Percentiles rank a stretch among this genome's conserved stretches.
These are phyloP conservation scores for Fragosphaeria purpurea DNA, from an alignment of 2,329 filamentous ascomycete species.

Conservation along the genomic window DNA sequence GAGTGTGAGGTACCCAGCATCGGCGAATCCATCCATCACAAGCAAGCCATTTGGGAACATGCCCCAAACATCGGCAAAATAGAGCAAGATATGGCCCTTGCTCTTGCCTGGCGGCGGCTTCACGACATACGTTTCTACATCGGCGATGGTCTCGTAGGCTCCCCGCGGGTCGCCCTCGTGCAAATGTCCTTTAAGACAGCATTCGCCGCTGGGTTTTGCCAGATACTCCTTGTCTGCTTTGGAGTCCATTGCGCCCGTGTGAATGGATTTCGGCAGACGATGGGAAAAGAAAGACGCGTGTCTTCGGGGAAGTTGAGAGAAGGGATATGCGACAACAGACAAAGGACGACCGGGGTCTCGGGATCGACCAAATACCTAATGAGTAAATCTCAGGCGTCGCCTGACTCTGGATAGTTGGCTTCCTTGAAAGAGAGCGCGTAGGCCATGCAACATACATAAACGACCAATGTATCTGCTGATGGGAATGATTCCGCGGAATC, in stretches of 20 bases:
- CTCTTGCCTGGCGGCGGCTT: conserved; percentile 5
- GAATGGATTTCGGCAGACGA: no score
- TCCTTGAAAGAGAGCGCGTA: no score
- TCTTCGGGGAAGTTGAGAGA: no score
- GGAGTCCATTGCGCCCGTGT: neutral
- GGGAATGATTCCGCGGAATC: no score
- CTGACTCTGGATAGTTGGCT: no score
- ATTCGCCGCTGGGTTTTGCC: conserved; percentile 11
- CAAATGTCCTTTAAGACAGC: conserved; percentile 13
- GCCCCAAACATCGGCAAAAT: conserved; percentile 1
- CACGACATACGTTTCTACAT: conserved; percentile 14
- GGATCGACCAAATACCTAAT: no score
- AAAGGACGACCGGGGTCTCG: no score
- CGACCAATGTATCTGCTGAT: no score
- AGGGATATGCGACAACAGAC: no score
- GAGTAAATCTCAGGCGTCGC: no score
- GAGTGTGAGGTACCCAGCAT: neutral
- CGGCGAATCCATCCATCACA: conserved; percentile 8
- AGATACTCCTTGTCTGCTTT: conserved; percentile 1
- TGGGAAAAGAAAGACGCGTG: no score
- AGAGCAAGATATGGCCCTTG: conserved; percentile 7
- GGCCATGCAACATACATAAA: no score
- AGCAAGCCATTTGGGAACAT: neutral
- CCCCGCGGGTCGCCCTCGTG: conserved; percentile 13
- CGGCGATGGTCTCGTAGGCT: conserved; percentile 7